These are phyloP conservation scores for Myochromella boudieri DNA, from an alignment of 768 basidiomycete species.

Conservation along the genomic window DNA sequence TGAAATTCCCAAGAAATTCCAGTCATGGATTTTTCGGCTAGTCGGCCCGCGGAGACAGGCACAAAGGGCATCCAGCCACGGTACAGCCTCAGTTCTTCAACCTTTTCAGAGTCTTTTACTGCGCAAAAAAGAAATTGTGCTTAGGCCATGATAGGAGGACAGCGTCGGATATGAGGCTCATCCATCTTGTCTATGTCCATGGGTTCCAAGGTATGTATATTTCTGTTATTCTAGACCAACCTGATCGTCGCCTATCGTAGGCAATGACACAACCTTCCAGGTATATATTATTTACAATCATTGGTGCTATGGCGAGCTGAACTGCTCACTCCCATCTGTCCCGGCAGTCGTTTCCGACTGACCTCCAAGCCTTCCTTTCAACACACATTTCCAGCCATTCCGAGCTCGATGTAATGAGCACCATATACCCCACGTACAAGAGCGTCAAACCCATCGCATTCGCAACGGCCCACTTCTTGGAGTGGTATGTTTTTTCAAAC, in stretches of 20 bases:
- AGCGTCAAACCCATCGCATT: conserved; percentile 50
- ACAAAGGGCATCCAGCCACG: no score
- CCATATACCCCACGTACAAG: conserved; percentile 62
- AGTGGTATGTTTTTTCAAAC: conserved; percentile 48
- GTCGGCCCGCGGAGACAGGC: no score
- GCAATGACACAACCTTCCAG: conserved; percentile 60
- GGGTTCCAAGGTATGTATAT: conserved; percentile 50
- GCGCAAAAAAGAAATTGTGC: no score
- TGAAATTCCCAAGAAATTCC: no score
- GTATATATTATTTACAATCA: conserved; percentile 23
- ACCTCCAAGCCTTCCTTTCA: conserved; percentile 46
- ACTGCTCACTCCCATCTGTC: neutral
- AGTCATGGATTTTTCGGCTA: no score
- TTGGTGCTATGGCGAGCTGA: no score
- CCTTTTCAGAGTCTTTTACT: no score
- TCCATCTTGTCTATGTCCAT: conserved; percentile 59
- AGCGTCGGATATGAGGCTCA: conserved; percentile 21
- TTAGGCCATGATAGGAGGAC: no score
- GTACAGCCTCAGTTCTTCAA: no score
- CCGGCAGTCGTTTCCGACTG: conserved; percentile 50
- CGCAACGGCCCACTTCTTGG: conserved; percentile 53
- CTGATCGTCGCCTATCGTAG: conserved; percentile 24
- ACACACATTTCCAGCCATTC: conserved; percentile 32
- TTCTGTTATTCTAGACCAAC: conserved; percentile 1
- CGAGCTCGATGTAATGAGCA: conserved; percentile 41